Base-by-base conservation (phyloP, 1,139 yeast genomes). In the Zygotorulaspora mrakii region DNA sequence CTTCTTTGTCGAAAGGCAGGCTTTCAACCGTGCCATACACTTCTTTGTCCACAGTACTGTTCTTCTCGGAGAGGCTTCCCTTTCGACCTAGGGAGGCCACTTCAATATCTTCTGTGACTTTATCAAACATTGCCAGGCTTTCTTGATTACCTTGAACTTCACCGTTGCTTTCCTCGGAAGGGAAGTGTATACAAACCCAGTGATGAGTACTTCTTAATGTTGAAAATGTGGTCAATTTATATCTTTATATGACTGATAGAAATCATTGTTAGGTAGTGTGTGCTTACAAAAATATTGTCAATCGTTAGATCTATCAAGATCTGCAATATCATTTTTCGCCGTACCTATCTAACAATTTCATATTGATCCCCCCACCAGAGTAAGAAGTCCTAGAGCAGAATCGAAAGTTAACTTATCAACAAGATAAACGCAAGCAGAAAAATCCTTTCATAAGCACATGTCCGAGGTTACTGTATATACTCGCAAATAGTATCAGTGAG, bases 21-120 rank as follows among this genome's bases (percentile, higher is more conserved):
- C 20, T 10, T 14, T 37, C 37, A 17, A 18, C 17, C 12, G 16
- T 11, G 4, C 23, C 22, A 36, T 11, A n/a, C 14, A 31, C 9
- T 9, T 39, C 43, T 14, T 23, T 26, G 17, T 39, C 37, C 4
- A 30, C 35, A 13, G 16, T 13, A 20, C 35, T 38, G 8, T 17
- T 33, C 16, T 32, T 18, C 9, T 32, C 24, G 14, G n/a, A 18
- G 16, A 17, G n/a, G 25, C 40, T 39, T 10, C 26, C 28, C 29
- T 35, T 35, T 16, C 13, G 21, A 7, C 36, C 43, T 28, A 35
- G 24, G 9, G 35, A 22, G 20, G 27, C 20, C 10, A 31, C 40
- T 17, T 39, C 29, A 16, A 36, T 21, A 14, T 17, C 14, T 12
- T 17, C 40, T 10, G 16, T n/a, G 27, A 29, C 10, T 18, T 39